Percentiles rank a stretch among this genome's conserved stretches.
Conservation (phyloP, 2,329 filamentous ascomycete genomes). For the Scedosporium aurantiacum region DNA sequence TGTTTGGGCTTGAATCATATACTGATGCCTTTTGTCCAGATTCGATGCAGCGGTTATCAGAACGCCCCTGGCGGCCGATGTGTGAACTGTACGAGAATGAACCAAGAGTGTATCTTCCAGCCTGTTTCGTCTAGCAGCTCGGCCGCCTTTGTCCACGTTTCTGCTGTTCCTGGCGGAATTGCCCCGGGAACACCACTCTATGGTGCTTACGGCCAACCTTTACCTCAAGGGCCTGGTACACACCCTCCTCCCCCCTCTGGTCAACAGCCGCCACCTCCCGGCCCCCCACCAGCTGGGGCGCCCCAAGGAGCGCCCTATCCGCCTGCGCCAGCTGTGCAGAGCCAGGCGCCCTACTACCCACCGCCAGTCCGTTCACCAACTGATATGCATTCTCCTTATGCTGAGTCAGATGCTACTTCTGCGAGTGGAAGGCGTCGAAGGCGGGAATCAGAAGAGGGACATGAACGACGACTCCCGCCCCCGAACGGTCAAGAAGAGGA, state of each 20-base stretch:
- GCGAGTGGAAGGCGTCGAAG: conserved; percentile 25
- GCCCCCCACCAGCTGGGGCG: neutral
- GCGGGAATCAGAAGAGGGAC: conserved; percentile 27
- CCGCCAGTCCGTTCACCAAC: conserved; percentile 4
- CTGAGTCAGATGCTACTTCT: conserved; percentile 20
- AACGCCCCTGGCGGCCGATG: conserved; percentile 49
- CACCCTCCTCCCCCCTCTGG: conserved; percentile 12
- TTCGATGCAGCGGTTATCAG: conserved; percentile 50
- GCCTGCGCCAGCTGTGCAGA: conserved; percentile 7
- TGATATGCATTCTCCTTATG: conserved; percentile 9
- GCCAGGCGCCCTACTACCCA: conserved; percentile 13
- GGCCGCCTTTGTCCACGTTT: conserved; percentile 48
- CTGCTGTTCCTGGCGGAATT: conserved; percentile 45
- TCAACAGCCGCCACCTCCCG: conserved; percentile 5
- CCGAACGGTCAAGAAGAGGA: conserved; percentile 36
- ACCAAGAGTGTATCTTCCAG: conserved; percentile 51
- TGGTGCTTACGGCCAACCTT: conserved; percentile 46
- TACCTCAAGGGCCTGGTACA: conserved; percentile 18
- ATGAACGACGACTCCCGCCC: conserved; percentile 33
- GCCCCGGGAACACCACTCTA: conserved; percentile 45
- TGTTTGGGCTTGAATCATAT: neutral
- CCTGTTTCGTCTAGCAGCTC: conserved; percentile 45
- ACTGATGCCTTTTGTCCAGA: conserved; percentile 25
- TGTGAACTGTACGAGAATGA: conserved; percentile 50
- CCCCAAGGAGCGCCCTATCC: neutral